Conservation (phyloP, 208 protist species). For the Leishmania tarentolae region DNA sequence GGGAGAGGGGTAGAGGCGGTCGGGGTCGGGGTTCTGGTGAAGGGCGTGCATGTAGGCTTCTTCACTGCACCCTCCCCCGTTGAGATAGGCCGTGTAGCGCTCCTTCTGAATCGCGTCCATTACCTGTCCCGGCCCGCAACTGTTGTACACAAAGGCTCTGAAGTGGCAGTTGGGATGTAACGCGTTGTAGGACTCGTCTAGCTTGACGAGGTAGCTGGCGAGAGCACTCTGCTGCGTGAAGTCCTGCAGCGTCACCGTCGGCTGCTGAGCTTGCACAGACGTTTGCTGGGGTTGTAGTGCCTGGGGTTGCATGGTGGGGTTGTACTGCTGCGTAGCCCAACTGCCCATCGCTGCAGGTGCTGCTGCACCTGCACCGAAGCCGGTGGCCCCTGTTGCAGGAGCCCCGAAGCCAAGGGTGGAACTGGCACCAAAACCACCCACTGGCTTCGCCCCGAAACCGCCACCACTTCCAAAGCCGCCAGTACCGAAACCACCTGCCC, state of each 20-base stretch:
- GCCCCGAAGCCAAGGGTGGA: conserved; percentile 19
- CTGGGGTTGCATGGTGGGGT: neutral
- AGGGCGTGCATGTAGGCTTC: conserved; percentile 59
- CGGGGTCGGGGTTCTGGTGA: conserved; percentile 55
- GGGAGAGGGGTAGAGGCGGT: conserved; percentile 54
- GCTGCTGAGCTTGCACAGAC: conserved; percentile 2
- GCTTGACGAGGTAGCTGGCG: conserved; percentile 59
- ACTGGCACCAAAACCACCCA: neutral
- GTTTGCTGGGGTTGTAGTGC: neutral
- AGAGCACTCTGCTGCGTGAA: conserved; percentile 56
- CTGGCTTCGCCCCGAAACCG: neutral
- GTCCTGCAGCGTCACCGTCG: conserved; percentile 41
- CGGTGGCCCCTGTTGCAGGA: neutral
- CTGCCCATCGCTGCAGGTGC: neutral
- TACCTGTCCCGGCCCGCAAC: conserved; percentile 51
- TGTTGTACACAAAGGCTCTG: conserved; percentile 80
- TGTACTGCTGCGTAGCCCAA: conserved; percentile 11
- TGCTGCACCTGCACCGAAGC: conserved; percentile 21
- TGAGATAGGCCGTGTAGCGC: conserved; percentile 54
- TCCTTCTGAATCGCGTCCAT: conserved; percentile 61
- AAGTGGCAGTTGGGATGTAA: conserved; percentile 69
- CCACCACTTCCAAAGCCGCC: conserved; percentile 1
- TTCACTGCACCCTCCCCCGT: conserved; percentile 58
- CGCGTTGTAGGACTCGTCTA: conserved; percentile 75
- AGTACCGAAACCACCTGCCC: neutral